Evolutionary conservation across 179 eudicot genomes (phyloP).

Genomic region (Silene noctiflora): DNA sequence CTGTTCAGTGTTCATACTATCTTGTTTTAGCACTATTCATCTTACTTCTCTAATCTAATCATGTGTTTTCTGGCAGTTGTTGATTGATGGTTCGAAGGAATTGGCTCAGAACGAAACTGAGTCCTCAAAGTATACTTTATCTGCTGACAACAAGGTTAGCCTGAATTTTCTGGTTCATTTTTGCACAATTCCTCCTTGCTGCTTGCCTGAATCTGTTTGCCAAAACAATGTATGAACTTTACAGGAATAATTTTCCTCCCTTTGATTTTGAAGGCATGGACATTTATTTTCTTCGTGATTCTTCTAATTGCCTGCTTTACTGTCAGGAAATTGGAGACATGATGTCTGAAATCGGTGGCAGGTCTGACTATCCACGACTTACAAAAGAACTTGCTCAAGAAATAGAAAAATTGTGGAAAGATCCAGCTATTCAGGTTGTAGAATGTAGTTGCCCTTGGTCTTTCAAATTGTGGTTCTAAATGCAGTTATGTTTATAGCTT

Average conservation of each 20-base stretch:
- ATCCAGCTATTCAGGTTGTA: conserved; percentile 83
- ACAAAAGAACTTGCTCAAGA: conserved; percentile 66
- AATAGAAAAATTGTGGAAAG: conserved; percentile 76
- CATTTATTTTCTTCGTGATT: background rate
- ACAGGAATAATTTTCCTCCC: background rate
- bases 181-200: background rate
- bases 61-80: conserved; percentile 44
- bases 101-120: conserved; percentile 57
- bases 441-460: conserved; percentile 2
- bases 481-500: background rate
- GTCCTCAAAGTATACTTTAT: conserved; percentile 59
- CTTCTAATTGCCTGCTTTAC: conserved; percentile 16
- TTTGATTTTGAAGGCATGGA: background rate
- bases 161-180: background rate
- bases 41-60: background rate
- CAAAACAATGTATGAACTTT: background rate
- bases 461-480: background rate
- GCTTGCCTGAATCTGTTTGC: conserved; percentile 8
- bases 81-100: conserved; percentile 81
- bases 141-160: conserved; percentile 62
- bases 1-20: conserved; percentile 16
- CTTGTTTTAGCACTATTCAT: background rate
- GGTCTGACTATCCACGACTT: conserved; percentile 73
- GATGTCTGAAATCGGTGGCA: conserved; percentile 76
- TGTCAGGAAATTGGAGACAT: conserved; percentile 73